These are phyloP conservation scores for Trichosporon sp. DNA, from an alignment of 1,284 basidiomycete species.

Conservation along the genomic window DNA sequence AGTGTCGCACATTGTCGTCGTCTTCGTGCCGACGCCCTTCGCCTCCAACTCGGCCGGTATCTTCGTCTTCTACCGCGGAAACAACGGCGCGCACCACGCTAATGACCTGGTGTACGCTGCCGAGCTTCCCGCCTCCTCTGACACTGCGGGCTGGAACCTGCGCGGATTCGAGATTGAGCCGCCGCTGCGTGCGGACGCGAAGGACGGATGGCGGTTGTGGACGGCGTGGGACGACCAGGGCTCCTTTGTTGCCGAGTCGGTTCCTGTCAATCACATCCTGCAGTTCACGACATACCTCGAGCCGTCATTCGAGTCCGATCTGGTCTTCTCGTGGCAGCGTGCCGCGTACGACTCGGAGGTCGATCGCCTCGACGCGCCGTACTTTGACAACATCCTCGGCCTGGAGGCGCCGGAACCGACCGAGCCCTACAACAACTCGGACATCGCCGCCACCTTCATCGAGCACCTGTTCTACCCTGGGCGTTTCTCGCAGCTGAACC, in stretches of 20 bases:
- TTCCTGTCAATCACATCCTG: constrained; percentile 46
- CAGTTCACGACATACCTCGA: constrained; percentile 47
- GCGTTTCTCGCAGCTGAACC: constrained; percentile 77
- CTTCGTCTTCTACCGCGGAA: constrained; percentile 53
- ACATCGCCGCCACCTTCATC: constrained; percentile 70
- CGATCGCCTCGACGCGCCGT: constrained; percentile 78
- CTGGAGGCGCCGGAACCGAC: constrained; percentile 63
- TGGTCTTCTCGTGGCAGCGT: constrained; percentile 48
- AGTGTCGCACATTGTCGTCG: constrained; percentile 52
- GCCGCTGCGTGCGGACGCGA: constrained; percentile 37
- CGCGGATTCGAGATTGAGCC: constrained; percentile 55
- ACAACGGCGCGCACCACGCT: constrained; percentile 36
- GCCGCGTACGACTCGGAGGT: constrained; percentile 45
- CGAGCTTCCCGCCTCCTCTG: constrained; percentile 39
- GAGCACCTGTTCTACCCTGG: constrained; percentile 81
- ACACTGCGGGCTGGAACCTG: constrained; percentile 44
- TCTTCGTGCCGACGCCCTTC: constrained; percentile 50
- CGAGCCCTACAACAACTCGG: constrained; percentile 44
- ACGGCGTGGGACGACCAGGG: constrained; percentile 56
- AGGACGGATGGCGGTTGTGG: constrained; percentile 56
- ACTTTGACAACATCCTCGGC: constrained; percentile 78
- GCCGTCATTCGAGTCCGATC: constrained; percentile 27
- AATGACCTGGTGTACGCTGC: constrained; percentile 49
- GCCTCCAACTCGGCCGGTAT: constrained; percentile 45
- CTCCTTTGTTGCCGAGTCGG: constrained; percentile 35